Evolutionary conservation across 2,329 filamentous ascomycete genomes (phyloP), one percentile per base, ranked within the genome.

Genomic region (Apiospora aurea): DNA sequence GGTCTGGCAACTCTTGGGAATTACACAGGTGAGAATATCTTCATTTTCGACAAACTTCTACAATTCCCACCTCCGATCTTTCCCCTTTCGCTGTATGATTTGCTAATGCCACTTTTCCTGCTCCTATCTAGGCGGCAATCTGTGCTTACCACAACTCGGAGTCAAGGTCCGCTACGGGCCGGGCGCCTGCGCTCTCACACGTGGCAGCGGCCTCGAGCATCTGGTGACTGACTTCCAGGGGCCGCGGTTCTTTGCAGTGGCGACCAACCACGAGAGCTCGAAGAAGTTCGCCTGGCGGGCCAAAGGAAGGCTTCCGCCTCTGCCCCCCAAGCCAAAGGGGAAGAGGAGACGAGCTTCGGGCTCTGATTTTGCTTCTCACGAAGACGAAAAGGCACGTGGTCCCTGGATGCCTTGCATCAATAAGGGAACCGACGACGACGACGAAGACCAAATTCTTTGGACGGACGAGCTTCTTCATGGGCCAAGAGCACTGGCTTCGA

Each of bases 191-290:
- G 64, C 71, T 13, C 51, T 73, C 29, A 47, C 73, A 10, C 71
- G 73, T 6, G 73, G 71, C 16, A 67, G 46, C 16, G 72, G 44
- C 14, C 43, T 73, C n/a, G 72, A 72, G 24, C 72, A 73, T 53
- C 49, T 71, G 16, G 72, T 72, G 16, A 44, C 51, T 0, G 69
- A 73, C 57, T 73, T 69, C 53, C 53, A 47, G 2, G 69, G 73
- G 4, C 70, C 47, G 16, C 71, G 72, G 1, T 73, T 69, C 71
- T 74, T 74, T 44, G 26, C 71, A 13, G 71, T 75, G 24, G 49
- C 70, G 57, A 71, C 73, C 26, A 72, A 74, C 57, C 72, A 73
- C 53, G 71, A 73, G 66, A 74, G 57, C 61, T 53, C 5, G 14
- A 14, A 26, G 11, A 57, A 57, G 51, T 57, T 18, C 51, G 51